These are phyloP conservation scores for Trametes punicea DNA, from an alignment of 768 basidiomycete species.

Conservation along the genomic window DNA sequence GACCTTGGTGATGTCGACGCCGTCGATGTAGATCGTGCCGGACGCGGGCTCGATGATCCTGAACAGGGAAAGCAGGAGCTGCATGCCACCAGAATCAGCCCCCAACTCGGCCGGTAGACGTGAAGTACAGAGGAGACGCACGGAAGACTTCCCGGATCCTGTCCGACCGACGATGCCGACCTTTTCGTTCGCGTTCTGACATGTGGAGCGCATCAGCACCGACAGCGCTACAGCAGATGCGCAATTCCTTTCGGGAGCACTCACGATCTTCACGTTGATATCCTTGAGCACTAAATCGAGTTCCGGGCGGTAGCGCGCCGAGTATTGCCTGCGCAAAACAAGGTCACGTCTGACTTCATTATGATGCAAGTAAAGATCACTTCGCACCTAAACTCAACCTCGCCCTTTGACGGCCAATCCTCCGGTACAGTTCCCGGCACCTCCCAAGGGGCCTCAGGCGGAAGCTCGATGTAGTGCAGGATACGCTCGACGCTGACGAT, in stretches of 20 bases:
- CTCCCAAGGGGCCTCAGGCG: slow-evolving; percentile 72
- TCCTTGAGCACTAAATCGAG: slow-evolving; percentile 78
- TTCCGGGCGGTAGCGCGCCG: slow-evolving; percentile 74
- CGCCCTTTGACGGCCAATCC: slow-evolving; percentile 73
- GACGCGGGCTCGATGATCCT: slow-evolving; percentile 69
- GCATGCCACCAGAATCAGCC: not conserved
- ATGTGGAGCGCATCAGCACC: slow-evolving; percentile 7
- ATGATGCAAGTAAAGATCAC: not conserved
- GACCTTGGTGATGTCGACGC: slow-evolving; percentile 70
- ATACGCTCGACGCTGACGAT: slow-evolving; percentile 89
- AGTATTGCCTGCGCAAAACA: slow-evolving; percentile 50
- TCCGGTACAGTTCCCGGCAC: slow-evolving; percentile 54
- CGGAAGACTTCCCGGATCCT: slow-evolving; percentile 77
- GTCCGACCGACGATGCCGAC: slow-evolving; percentile 89
- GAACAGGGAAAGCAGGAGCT: slow-evolving; percentile 71
- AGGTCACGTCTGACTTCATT: not conserved
- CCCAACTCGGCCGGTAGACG: not conserved
- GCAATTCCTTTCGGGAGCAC: slow-evolving; percentile 17
- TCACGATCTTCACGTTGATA: slow-evolving; percentile 66
- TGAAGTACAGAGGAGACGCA: slow-evolving; percentile 29
- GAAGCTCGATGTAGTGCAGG: slow-evolving; percentile 71
- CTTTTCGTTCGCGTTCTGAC: slow-evolving; percentile 55
- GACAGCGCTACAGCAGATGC: not conserved
- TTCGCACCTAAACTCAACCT: slow-evolving; percentile 70
- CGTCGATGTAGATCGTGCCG: slow-evolving; percentile 71